A percentile compares a stretch with the other conserved stretches of the same genome.
These are phyloP conservation scores for Penicillium verrucosum DNA, from an alignment of 2,329 filamentous ascomycete species.

Conservation along the genomic window DNA sequence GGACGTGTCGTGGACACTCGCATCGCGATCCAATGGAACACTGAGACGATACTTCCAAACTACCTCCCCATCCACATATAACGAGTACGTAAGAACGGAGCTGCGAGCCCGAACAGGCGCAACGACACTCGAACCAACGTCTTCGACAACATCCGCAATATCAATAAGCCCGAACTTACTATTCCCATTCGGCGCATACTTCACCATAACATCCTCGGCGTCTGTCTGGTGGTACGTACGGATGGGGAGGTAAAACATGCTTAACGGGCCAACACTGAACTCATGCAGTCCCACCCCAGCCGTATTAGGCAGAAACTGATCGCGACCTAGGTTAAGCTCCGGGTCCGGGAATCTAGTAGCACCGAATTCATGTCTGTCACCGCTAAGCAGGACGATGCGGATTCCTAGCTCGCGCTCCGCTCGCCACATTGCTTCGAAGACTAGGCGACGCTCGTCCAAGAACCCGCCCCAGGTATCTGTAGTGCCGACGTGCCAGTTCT, in stretches of 20 bases:
- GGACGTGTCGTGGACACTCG: constrained; percentile 4
- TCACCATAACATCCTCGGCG: constrained; percentile 75
- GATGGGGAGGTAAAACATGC: constrained; percentile 88
- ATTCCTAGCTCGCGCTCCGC: constrained; percentile 66
- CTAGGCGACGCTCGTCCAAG: constrained; percentile 69
- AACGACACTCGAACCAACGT: constrained; percentile 13
- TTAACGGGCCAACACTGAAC: constrained; percentile 86
- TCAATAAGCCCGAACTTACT: constrained; percentile 84
- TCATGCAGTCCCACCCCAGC: constrained; percentile 62
- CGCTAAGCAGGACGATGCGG: constrained; percentile 79
- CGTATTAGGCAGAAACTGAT: constrained; percentile 22
- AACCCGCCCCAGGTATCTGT: constrained; percentile 95
- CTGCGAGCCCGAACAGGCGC: constrained; percentile 19
- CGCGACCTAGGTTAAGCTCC: constrained; percentile 15
- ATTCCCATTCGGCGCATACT: constrained; percentile 78
- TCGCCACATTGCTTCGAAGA: constrained; percentile 92
- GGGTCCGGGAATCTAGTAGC: constrained; percentile 69
- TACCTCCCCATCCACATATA: constrained; percentile 79
- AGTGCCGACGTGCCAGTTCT: constrained; percentile 90
- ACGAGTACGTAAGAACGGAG: constrained; percentile 72
- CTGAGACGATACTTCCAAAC: constrained; percentile 61
- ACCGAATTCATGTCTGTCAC: constrained; percentile 95
- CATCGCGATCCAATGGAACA: constrained; percentile 30
- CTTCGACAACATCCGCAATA: constrained; percentile 63
- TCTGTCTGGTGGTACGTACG: constrained; percentile 80